Percentiles rank a stretch among this genome's conserved stretches.
These are phyloP conservation scores for Pugionium cornutum DNA, from an alignment of 345 rosid genomes.

Conservation along the genomic window DNA sequence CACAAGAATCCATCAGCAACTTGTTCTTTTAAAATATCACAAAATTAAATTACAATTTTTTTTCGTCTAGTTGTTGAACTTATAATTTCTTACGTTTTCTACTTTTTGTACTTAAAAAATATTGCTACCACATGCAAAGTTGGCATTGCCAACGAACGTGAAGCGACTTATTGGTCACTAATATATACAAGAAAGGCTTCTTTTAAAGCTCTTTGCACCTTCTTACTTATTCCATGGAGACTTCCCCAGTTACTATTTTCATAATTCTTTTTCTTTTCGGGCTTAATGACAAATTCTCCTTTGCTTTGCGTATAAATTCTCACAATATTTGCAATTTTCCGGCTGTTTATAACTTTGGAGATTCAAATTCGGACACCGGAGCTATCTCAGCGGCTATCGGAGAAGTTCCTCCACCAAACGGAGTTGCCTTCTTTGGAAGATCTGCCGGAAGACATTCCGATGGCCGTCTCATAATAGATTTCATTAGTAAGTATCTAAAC, in stretches of 20 bases:
- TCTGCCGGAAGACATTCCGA: slow-evolving; percentile 68
- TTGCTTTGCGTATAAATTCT: not conserved
- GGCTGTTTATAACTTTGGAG: slow-evolving; percentile 74
- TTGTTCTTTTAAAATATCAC: not conserved
- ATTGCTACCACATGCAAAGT: not conserved
- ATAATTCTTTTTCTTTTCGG: slow-evolving; percentile 33
- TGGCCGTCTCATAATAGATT: slow-evolving; percentile 73
- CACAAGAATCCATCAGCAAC: slow-evolving; percentile 11
- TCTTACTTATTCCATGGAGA: slow-evolving; percentile 30
- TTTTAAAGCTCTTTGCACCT: slow-evolving; percentile 19
- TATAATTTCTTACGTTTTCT: not conserved
- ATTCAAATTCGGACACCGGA: slow-evolving; percentile 80
- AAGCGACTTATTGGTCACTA: slow-evolving; percentile 16
- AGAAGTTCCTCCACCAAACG: slow-evolving; percentile 58
- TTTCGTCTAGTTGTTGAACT: not conserved
- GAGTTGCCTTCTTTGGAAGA: slow-evolving; percentile 71
- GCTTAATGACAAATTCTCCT: not conserved
- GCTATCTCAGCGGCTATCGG: slow-evolving; percentile 55
- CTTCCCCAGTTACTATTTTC: slow-evolving; percentile 17
- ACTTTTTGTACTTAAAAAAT: not conserved
- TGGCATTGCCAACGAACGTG: slow-evolving; percentile 6
- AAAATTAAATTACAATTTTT: not conserved
- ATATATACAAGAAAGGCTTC: slow-evolving; percentile 19
- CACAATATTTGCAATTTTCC: slow-evolving; percentile 37
- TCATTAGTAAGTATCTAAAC: slow-evolving; percentile 43